Evolutionary conservation across 371 early-diverging fungal species (phyloP), one percentile per base, ranked within the genome.

Genomic region (Syncephalastrum contaminatum): DNA sequence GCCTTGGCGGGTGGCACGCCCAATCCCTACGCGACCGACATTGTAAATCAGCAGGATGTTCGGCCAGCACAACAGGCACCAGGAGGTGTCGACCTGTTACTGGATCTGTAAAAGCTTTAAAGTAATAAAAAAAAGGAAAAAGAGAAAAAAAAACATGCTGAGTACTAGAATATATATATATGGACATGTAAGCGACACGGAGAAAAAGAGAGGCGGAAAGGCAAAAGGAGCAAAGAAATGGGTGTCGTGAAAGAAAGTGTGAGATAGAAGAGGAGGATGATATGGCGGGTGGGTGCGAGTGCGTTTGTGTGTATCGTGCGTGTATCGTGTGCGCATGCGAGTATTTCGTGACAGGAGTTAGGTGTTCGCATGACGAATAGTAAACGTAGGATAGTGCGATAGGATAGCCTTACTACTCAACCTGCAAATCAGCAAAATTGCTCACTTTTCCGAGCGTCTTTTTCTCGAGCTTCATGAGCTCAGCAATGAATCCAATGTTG

Each of bases 401-500:
- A 30, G 36, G 10, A 30, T 10, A 2, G 10, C 36, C 10, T 5
- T 30, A 12, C 10, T 30, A 30, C 5, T 30, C 36, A 30, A 30
- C 10, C 36, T 30, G 36, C 36, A 30, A 12, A 12, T 30, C 36
- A 4, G 66, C 70, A 62, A 79, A 79, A 50, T 67, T 75, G 49
- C 76, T 75, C 4, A 58, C 64, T 41, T 57, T 57, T 7, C 88
- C 88, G 51, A 78, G 72, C 1, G 83, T 75, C 43, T 82, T 74
- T 54, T 80, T 70, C 66, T 93, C 92, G 48, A 93, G 49, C 51
- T 84, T 80, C 73, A 86, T 70, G 39, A 93, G 53, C 46, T 90
- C 87, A 5, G 85, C 77, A 47, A 91, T 87, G 67, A 94, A 94
- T n/a, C 94, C 94, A 67, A 94, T 83, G 63, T 94, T 94, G 20